Percentiles rank a stretch among this genome's conserved stretches.
Conservation (phyloP, 768 basidiomycete species). For the Lyophyllum shimeji region DNA sequence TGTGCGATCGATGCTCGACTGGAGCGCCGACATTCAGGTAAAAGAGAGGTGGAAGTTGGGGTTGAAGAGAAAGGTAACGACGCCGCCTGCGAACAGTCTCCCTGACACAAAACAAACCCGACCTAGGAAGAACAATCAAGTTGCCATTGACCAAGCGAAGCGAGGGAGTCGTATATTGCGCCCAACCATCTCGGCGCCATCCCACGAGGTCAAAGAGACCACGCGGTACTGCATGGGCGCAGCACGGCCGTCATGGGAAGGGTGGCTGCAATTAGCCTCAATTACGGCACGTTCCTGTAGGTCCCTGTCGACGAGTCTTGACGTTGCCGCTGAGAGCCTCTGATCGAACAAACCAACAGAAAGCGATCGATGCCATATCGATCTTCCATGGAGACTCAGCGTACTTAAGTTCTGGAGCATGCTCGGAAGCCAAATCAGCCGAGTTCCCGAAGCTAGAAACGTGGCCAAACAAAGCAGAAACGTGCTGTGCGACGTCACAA, state of each 20-base stretch:
- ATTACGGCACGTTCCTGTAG: too few species aligned
- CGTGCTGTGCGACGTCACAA: too few species aligned
- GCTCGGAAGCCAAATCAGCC: neutral
- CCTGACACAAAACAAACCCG: neutral
- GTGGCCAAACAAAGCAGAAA: too few species aligned
- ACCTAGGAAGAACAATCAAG: neutral
- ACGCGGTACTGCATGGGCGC: neutral
- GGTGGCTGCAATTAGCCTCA: neutral
- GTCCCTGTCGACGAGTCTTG: too few species aligned
- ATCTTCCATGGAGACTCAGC: neutral
- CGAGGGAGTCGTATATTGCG: neutral
- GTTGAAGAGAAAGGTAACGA: neutral
- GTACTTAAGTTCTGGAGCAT: neutral
- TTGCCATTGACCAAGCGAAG: neutral
- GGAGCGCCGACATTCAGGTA: constrained; percentile 10
- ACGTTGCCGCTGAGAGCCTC: neutral
- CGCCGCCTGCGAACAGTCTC: neutral
- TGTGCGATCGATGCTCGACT: constrained; percentile 40
- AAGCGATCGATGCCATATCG: neutral
- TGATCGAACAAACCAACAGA: neutral
- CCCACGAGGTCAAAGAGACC: constrained; percentile 2
- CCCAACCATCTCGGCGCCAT: neutral
- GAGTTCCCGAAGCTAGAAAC: neutral
- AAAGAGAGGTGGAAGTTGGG: neutral
- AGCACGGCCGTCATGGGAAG: neutral